Evolutionary conservation across 306 rosid genomes (phyloP).

Genomic region (Senna tora): DNA sequence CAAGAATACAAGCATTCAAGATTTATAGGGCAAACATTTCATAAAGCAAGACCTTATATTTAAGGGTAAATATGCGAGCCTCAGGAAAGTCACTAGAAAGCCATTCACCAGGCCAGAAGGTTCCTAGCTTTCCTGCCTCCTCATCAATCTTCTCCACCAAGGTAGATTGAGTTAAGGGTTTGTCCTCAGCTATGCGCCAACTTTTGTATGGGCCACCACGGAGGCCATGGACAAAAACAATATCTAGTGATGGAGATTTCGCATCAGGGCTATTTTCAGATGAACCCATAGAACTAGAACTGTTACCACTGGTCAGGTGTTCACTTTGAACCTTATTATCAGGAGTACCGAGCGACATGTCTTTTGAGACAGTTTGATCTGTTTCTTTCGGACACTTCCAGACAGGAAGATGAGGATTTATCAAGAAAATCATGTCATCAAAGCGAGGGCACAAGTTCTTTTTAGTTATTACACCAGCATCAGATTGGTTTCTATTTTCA

Average conservation of each 20-base stretch:
- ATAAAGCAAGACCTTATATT: constrained; percentile 77
- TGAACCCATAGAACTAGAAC: constrained; percentile 44
- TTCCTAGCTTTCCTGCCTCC: constrained; percentile 94
- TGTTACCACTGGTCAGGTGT: constrained; percentile 40
- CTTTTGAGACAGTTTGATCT: constrained; percentile 38
- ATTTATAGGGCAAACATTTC: constrained; percentile 32
- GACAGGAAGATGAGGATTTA: constrained; percentile 84
- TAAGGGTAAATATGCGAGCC: constrained; percentile 86
- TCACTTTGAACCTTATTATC: constrained; percentile 43
- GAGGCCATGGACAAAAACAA: constrained; percentile 93
- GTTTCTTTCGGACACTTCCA: constrained; percentile 70
- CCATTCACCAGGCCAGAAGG: constrained; percentile 99
- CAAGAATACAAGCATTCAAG: constrained; percentile 29
- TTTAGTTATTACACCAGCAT: constrained; percentile 41
- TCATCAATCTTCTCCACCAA: constrained; percentile 96
- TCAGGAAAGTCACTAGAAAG: constrained; percentile 82
- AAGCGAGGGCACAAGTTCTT: constrained; percentile 69
- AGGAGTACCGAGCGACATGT: constrained; percentile 37
- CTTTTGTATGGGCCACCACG: constrained; percentile 93
- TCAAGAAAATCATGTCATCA: constrained; percentile 76
- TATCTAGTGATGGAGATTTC: constrained; percentile 63
- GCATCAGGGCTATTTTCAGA: constrained; percentile 39
- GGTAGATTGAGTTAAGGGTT: constrained; percentile 80
- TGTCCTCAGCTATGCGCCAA: constrained; percentile 96
- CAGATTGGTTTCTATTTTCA: constrained; percentile 44